Base-by-base conservation (phyloP, 2,329 filamentous ascomycete genomes). In the Aspergillus quadricinctus region DNA sequence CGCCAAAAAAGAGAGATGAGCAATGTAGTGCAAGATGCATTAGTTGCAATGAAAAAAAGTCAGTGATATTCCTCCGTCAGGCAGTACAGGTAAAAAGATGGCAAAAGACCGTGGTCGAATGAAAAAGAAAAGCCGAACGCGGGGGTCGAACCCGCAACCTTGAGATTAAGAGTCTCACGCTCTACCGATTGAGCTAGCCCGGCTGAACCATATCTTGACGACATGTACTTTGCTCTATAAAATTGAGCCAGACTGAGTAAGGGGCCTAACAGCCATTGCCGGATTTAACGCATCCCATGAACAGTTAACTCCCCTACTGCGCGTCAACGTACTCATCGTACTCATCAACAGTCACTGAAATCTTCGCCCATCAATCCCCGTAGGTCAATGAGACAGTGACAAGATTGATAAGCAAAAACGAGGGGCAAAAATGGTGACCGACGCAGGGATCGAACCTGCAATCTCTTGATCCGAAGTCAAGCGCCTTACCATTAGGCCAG, bases 121-220 rank as follows among this genome's bases (percentile, higher is more conserved):
- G 14, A 46, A 46, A 46, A 46, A 25, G 1, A 11, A 52, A 56
- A 74, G 70, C 71, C 72, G 64, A 72, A 75, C 71, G 71, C 68
- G 72, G 71, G 72, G 72, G 66, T 75, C 68, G 72, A 74, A 74
- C 72, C 70, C 72, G 69, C 72, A 73, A 64, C 69, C 68, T 72
- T 72, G 70, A 70, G 72, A 71, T 72, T 77, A 79, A 78, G 75
- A 79, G 75, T 75, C 77, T 77, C 77, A 79, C 72, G 73, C 72
- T 75, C 72, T 78, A 75, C 70, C 77, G 75, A 79, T 79, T 79
- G 77, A 79, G 77, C 76, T 78, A 78, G 73, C 75, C 76, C 70
- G 71, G 76, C 76, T 46, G 10, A 3, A 21, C 21, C 17, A 23
- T 46, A 23, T 25, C 0, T 23, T 14, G 21, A 46, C 11, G 1